Evolutionary conservation across 1,284 basidiomycete genomes (phyloP), one percentile per base, ranked within the genome.

Genomic region (Hypsizygus ulmarius): DNA sequence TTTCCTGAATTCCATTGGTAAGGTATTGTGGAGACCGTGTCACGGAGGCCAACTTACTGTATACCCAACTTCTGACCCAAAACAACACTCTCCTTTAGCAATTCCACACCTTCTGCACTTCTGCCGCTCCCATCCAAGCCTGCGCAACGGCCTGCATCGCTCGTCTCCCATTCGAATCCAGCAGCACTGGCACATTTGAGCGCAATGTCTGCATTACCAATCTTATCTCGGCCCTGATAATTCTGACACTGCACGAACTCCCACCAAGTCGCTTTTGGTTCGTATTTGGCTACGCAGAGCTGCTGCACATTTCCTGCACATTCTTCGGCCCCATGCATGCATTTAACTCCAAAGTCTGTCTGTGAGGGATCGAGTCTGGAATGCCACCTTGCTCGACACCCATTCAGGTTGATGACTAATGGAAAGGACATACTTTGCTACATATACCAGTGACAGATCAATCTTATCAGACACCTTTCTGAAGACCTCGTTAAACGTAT

Each of bases 261-360:
- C 87, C 90, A 89, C 86, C 89, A 86, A 21, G 69, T 67, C n/a
- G 66, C 54, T 25, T 65, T 64, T 15, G 70, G 62, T 9, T 79
- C 71, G 57, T 87, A 74, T 62, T 81, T 80, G 50, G 73, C 70
- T 10, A 82, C 82, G 62, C 92, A 95, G 18, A 95, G 74, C 62
- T 94, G 83, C 54, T 94, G 87, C 12, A 91, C 79, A 68, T 94
- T 91, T 43, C 90, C 92, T n/a, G 82, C 82, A 59, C 90, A 93
- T 68, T 95, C 92, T 39, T 77, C 66, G 12, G 71, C 68, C 15
- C 91, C 91, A 63, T 95, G 91, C 73, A 76, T 78, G 68, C 92
- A 94, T 18, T 71, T 78, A 15, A 89, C 79, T 11, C 90, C 90
- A 60, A 85, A 87, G 39, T 75, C 71, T 9, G 79, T 68, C 34